phyloP scores from a whole-genome alignment of 2,329 filamentous ascomycete genomes.

The Curvularia lunata region DNA sequence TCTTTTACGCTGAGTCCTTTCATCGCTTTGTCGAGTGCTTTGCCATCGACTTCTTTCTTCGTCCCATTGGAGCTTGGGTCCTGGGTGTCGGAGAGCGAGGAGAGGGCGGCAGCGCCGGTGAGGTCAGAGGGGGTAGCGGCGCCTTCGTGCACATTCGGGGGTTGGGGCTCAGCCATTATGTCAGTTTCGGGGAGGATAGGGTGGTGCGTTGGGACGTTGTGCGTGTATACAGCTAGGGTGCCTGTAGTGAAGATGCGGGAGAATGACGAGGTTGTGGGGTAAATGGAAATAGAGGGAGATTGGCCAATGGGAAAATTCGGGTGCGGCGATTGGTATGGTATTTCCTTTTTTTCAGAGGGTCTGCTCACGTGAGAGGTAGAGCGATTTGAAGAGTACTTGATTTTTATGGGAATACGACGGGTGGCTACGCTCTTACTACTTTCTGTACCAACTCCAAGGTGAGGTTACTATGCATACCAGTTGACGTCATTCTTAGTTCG shows the following conservation, averaged over 20 bases:
- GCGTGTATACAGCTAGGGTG: background rate
- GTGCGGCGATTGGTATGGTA: background rate
- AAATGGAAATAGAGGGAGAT: background rate
- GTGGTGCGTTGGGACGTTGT: background rate
- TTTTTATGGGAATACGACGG: no score
- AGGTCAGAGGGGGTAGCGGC: conserved; percentile 66
- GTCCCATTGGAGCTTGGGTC: conserved; percentile 54
- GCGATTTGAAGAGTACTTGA: background rate
- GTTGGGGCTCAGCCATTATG: conserved; percentile 68
- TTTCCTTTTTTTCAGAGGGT: background rate
- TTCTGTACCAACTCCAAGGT: background rate
- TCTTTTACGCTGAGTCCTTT: conserved; percentile 61
- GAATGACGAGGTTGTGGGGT: conserved; percentile 18
- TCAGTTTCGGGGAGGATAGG: background rate
- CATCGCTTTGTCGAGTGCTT: conserved; percentile 75
- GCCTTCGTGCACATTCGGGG: conserved; percentile 64
- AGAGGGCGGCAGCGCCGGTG: conserved; percentile 76
- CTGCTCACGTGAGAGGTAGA: background rate
- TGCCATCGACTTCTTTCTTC: conserved; percentile 69
- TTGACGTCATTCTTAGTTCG: conserved; percentile 5
- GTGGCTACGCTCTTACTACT: no score
- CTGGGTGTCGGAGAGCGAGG: conserved; percentile 65
- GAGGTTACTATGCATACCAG: background rate
- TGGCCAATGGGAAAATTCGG: conserved; percentile 25
- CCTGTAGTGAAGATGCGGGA: background rate